phyloP scores from a whole-genome alignment of 306 rosid genomes.

The Mimosa bimucronata region DNA sequence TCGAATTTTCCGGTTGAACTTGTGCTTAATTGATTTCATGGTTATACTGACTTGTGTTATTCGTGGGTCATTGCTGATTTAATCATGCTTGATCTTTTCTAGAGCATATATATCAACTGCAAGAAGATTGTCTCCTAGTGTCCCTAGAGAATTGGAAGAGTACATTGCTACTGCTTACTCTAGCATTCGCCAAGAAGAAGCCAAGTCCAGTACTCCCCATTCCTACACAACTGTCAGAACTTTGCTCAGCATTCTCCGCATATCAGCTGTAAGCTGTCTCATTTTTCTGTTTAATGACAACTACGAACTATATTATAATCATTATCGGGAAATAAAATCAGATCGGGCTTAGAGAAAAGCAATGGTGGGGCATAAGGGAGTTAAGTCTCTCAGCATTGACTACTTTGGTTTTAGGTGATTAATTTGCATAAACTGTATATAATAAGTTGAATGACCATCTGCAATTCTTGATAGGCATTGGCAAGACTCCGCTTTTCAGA shows the following conservation, averaged over 20 bases:
- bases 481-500: constrained; percentile 93
- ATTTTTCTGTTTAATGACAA: constrained; percentile 8
- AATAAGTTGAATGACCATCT: constrained; percentile 10
- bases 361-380: constrained; percentile 13
- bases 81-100: constrained; percentile 29
- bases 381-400: constrained; percentile 4
- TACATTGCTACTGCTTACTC: constrained; percentile 94
- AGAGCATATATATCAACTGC: constrained; percentile 96
- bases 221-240: constrained; percentile 96
- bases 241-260: constrained; percentile 94
- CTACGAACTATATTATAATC: neutral
- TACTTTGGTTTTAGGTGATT: constrained; percentile 7
- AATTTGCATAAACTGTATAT: constrained; percentile 5
- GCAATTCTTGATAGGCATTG: constrained; percentile 63
- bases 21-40: constrained; percentile 16
- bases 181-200: constrained; percentile 92
- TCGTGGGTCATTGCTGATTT: constrained; percentile 18
- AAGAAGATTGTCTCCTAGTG: constrained; percentile 84
- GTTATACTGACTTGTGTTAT: constrained; percentile 28
- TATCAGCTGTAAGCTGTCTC: constrained; percentile 73
- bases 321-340: neutral
- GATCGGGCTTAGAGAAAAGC: constrained; percentile 15
- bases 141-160: constrained; percentile 87
- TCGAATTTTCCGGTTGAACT: constrained; percentile 10
- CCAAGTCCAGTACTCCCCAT: constrained; percentile 85